phyloP scores from a whole-genome alignment of 129 eudicot species.

The Mikania micrantha region DNA sequence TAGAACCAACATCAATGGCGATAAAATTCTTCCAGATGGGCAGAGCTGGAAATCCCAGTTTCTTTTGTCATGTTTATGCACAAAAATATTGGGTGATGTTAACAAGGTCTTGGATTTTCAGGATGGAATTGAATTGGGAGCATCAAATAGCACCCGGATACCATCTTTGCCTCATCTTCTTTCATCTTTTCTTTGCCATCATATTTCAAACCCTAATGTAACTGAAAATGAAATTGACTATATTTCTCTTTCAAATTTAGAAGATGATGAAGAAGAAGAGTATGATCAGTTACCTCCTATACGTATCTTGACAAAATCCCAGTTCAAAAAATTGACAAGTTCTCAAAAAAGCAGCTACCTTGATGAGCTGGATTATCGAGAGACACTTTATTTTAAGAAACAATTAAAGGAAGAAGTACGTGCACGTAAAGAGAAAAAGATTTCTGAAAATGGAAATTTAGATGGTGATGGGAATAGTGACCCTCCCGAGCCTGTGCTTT shows the following conservation, averaged over 20 bases:
- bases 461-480: conserved; percentile 29
- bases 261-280: conserved; percentile 77
- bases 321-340: conserved; percentile 60
- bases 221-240: conserved; percentile 39
- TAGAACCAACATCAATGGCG: conserved; percentile 51
- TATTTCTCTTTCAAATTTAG: conserved; percentile 40
- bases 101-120: conserved; percentile 55
- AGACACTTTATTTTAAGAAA: conserved; percentile 76
- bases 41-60: conserved; percentile 78
- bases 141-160: conserved; percentile 30
- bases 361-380: conserved; percentile 95
- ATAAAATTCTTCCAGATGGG: conserved; percentile 86
- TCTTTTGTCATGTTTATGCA: conserved; percentile 65
- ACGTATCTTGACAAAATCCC: conserved; percentile 63
- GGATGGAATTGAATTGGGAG: conserved; percentile 65
- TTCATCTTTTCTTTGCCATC: conserved; percentile 77
- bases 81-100: conserved; percentile 84
- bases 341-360: conserved; percentile 76
- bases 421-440: conserved; percentile 34
- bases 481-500: conserved; percentile 48
- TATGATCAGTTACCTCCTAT: conserved; percentile 94
- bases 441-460: conserved; percentile 13
- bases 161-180: conserved; percentile 92
- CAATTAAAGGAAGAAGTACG: conserved; percentile 59
- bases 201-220: conserved; percentile 33